Evolutionary conservation across 345 rosid species (phyloP), one percentile per base, ranked within the genome.

Genomic region (Anastatica hierochuntica): DNA sequence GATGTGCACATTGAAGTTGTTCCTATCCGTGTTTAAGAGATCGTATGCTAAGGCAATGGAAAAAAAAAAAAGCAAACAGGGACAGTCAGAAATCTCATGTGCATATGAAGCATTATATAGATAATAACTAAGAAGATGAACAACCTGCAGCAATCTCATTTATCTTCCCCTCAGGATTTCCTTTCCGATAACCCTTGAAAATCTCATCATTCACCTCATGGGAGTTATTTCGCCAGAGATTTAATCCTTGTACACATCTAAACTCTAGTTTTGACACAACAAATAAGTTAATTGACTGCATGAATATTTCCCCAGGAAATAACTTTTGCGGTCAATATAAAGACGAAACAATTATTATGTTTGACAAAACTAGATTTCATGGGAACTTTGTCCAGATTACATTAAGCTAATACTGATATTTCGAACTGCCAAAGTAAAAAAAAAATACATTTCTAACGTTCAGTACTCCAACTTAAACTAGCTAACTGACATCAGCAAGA

Each of bases 91-190:
- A 35, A n/a, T 39, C 16, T 44, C 6, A 13, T n/a, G 62, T 23
- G 52, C 18, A 42, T 54, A 24, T 19, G 7, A 53, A 18, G 15
- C 10, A 35, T 36, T 20, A 18, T 13, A 35, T 48, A 60, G 26
- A 60, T 23, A 31, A 40, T 13, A 30, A 14, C 49, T 49, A 62
- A 54, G 36, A 61, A 52, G 62, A 57, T 36, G 30, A 58, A 18
- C 31, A 60, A 94, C 99, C 95, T 80, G 82, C 81, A 60, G 72
- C 76, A 20, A 83, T 72, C 79, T 80, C 99, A 48, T 88, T 81
- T 43, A 78, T 75, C 62, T 70, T 66, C 48, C 72, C 52, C 24
- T 75, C 78, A n/a, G 72, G 37, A 54, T 94, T 88, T 53, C 89
- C 97, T 61, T 77, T 75, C 20, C 36, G 57, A 46, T 73, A 94